phyloP scores from a whole-genome alignment of 2,329 filamentous ascomycete species.

The Fusarium sororula region DNA sequence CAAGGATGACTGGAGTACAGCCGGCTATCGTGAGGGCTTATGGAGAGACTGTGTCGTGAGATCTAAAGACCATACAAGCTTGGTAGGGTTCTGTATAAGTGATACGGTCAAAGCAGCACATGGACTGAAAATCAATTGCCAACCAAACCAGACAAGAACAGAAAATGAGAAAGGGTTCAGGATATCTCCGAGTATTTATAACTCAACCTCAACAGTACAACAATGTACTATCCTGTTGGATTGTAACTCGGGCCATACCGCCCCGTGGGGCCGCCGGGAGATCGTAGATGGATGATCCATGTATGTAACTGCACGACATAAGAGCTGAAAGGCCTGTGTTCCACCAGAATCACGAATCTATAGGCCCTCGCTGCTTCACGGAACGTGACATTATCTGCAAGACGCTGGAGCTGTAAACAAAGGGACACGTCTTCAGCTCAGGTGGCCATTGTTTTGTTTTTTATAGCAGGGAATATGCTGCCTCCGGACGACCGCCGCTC shows the following conservation, averaged over 20 bases:
- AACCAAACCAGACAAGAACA: background rate
- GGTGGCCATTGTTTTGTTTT: constrained; percentile 18
- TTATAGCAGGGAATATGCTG: background rate
- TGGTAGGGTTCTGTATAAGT: background rate
- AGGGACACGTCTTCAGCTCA: constrained; percentile 1
- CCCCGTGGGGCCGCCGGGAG: constrained; percentile 13
- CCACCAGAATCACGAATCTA: constrained; percentile 12
- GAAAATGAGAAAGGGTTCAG: background rate
- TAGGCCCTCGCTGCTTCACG: constrained; percentile 4
- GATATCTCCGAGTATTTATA: constrained; percentile 25
- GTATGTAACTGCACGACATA: constrained; percentile 25
- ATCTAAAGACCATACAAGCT: background rate
- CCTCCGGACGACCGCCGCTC: background rate
- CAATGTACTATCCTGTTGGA: background rate
- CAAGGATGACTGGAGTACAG: background rate
- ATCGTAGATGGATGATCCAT: constrained; percentile 35
- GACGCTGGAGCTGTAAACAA: background rate
- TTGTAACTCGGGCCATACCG: constrained; percentile 1
- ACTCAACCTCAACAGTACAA: background rate
- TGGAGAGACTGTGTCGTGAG: background rate
- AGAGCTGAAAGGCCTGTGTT: constrained; percentile 21
- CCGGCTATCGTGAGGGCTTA: background rate
- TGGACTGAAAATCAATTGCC: background rate
- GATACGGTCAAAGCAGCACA: background rate
- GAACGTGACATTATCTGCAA: constrained; percentile 8